Conservation (phyloP, 306 rosid species). For the Gleditsia sinensis region DNA sequence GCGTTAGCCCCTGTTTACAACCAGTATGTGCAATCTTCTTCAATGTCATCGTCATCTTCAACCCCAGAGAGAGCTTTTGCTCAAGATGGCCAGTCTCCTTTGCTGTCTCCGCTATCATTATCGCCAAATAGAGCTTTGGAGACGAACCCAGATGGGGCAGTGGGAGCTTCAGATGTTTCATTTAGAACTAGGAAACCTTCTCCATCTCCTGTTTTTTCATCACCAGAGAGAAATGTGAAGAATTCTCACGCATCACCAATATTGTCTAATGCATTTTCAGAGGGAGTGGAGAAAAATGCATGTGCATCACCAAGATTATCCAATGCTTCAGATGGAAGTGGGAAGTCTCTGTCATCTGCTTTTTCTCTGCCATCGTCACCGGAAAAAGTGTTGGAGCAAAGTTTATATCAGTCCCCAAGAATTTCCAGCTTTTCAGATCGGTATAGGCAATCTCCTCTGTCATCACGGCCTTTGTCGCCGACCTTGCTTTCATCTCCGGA, state of each 20-base stretch:
- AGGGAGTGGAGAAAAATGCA: not conserved
- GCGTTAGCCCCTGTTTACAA: slow-evolving; percentile 28
- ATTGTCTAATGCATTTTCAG: not conserved
- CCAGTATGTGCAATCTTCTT: slow-evolving; percentile 27
- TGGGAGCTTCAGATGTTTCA: not conserved
- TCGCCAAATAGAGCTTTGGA: slow-evolving; percentile 34
- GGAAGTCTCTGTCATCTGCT: slow-evolving; percentile 37
- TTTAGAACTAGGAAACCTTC: slow-evolving; percentile 26
- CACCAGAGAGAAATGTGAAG: not conserved
- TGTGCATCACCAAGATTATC: slow-evolving; percentile 40
- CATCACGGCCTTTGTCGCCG: slow-evolving; percentile 46
- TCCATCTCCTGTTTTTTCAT: slow-evolving; percentile 8
- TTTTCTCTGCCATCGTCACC: slow-evolving; percentile 51
- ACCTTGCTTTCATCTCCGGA: slow-evolving; percentile 54
- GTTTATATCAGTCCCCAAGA: slow-evolving; percentile 52
- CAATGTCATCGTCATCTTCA: slow-evolving; percentile 37
- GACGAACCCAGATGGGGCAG: slow-evolving; percentile 27
- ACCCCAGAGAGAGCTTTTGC: slow-evolving; percentile 33
- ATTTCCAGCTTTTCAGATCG: slow-evolving; percentile 56
- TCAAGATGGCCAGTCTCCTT: slow-evolving; percentile 40
- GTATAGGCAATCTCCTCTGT: slow-evolving; percentile 43
- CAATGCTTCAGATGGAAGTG: slow-evolving; percentile 35
- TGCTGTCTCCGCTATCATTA: slow-evolving; percentile 46
- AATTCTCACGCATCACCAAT: not conserved
- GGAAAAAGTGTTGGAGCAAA: slow-evolving; percentile 34